Evolutionary conservation across 23 red algal species (phyloP), one percentile per base, ranked within the genome.

Genomic region (Gracilaria gracilis): DNA sequence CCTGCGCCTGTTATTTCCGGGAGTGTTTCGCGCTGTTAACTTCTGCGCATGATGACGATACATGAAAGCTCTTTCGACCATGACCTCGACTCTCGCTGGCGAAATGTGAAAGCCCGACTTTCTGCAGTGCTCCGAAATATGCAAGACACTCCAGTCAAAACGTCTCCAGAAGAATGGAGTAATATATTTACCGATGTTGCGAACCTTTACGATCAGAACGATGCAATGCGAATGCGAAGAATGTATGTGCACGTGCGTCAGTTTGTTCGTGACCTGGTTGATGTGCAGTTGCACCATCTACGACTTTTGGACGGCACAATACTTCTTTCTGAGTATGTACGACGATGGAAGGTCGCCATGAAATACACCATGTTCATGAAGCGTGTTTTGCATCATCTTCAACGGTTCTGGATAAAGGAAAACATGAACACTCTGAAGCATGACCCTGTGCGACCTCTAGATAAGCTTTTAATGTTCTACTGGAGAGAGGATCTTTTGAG

Each of bases 401-500:
- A 92, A 53, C 89, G 67, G 35, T 92, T 65, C 74, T 92, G 89
- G 89, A 84, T 92, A 53, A 78, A 39, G 14, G 80, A 84, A 34
- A 50, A 92, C 70, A 62, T 35, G 40, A 92, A 92, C 80, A 84
- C 53, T 19, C 64, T 83, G 50, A 92, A 84, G 42, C 34, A 72
- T 77, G 80, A 92, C 54, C 89, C 89, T 74, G 77, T 92, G 51
- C 79, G 89, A 35, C 89, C 89, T 9, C 39, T 92, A 36, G 89
- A 92, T 25, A 92, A 84, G 48, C 79, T 92, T 37, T 64, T 92
- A 38, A 92, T 92, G 89, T 92, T 92, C 54, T 92, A 92, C 35
- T 92, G 89, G 89, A 61, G 89, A 15, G 89, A 92, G 40, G 80
- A 92, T 83, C 71, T 92, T 61, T 44, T 92, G 21, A 76, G 53